Base-by-base conservation (phyloP, 1,284 basidiomycete genomes). In the Sutorius eximius region DNA sequence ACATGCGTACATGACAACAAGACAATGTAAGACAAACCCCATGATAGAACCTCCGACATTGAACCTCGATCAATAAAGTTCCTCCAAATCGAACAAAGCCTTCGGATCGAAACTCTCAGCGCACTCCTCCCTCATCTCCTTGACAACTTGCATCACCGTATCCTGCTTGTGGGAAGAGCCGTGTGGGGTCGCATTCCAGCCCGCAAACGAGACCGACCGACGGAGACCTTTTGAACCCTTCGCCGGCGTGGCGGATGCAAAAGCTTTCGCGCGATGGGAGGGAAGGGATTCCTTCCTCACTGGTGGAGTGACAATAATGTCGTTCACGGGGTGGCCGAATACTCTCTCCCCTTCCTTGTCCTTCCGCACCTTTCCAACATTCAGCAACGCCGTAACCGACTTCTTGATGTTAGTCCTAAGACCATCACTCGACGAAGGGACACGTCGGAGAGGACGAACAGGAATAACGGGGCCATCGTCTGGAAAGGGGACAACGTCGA, bases 191-290 rank as follows among this genome's bases (percentile, higher is more conserved):
- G 24, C 16, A 24, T 58, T 41, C 57, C 58, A 54, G 4, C 57
- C 63, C 7, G 58, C 58, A 5, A 58, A 59, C 18, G 69, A 71
- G 37, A n/a, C 57, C 6, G 67, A 69, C 30, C 70, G 67, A 37
- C 65, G 70, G 9, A 71, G 51, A 11, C 45, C 27, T 27, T 45
- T 56, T 1, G 60, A 50, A 7, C n/a, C 41, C 38, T 34, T 42
- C 5, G 0, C 32, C 3, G 50, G 5, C 11, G 38, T 18, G 8
- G 32, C 41, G 3, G 46, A n/a, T 3, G 53, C 24, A 13, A 43
- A 8, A 22, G 5, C 13, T 36, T 41, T 24, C 15, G 43, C 50
- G 15, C 11, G 45, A 22, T 40, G 40, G 15, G 44, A 49, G 18
- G 49, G 49, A 6, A 60, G 44, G 2, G 61, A 58, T 1, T 61